Evolutionary conservation across 1,284 basidiomycete species (phyloP), one percentile per base, ranked within the genome.

Genomic region (Hemileccinum hortonii): DNA sequence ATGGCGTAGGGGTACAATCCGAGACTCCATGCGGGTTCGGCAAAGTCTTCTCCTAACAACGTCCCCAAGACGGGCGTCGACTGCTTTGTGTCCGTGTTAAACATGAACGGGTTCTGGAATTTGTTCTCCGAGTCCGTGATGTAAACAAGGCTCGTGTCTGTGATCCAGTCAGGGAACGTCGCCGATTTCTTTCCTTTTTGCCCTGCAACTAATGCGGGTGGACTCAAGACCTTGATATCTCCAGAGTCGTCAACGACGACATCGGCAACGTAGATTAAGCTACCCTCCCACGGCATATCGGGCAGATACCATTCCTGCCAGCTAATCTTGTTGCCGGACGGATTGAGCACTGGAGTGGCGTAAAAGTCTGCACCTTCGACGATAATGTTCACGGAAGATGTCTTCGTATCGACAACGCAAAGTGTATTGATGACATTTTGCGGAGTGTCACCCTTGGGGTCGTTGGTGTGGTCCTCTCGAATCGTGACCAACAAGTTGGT

Each of bases 261-360:
- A 32, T 12, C 14, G 30, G 79, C 84, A 26, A 85, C 68, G 58
- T 77, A 74, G 24, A 90, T 68, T 57, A 83, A 74, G 0, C 79
- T 76, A 21, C 82, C 83, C 60, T 88, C 81, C 84, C 86, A 92
- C n/a, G 88, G 87, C 89, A 91, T 91, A 62, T 87, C 81, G 0
- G 89, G 88, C 55, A 84, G 82, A 53, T 67, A 70, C 89, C 89
- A 92, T 56, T 85, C 75, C 44, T 83, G 73, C 83, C 84, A 92
- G 3, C 78, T 79, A 15, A 92, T 59, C 38, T 75, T 76, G n/a
- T 64, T 73, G 1, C 87, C 90, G 57, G 86, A 79, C 0, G 85
- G 79, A 16, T 84, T 86, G 67, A 90, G 83, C 26, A 67, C 72
- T 0, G 87, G 81, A 2, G 74, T 29, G 11, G 58, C 44, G 60